Conservation (phyloP, 202 grass and related monocot genomes). For the Elaeis oleifera region DNA sequence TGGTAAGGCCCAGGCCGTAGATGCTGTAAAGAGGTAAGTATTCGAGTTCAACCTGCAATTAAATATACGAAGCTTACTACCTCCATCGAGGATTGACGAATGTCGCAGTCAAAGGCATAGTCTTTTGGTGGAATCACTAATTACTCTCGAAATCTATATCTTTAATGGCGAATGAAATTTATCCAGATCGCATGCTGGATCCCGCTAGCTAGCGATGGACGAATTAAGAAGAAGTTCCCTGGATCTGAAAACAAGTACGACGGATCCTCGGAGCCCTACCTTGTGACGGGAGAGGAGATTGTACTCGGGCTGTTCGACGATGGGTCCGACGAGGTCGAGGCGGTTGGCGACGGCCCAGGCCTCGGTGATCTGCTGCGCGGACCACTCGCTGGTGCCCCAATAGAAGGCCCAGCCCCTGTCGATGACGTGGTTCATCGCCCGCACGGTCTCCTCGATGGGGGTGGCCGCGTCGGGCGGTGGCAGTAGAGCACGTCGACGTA, state of each 20-base stretch:
- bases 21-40: constrained; percentile 78
- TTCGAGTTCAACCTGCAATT: constrained; percentile 73
- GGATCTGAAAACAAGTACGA: neutral
- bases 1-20: constrained; percentile 83
- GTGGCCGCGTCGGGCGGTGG: constrained; percentile 81
- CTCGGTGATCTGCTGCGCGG: constrained; percentile 93
- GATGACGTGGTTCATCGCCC: constrained; percentile 93
- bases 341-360: constrained; percentile 59
- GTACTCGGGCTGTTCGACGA: constrained; percentile 96
- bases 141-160: too few relatives aligned
- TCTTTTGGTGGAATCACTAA: too few relatives aligned
- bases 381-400: constrained; percentile 95
- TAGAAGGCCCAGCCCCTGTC: constrained; percentile 92
- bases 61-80: constrained; percentile 19
- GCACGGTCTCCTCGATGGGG: constrained; percentile 83
- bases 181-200: too few relatives aligned
- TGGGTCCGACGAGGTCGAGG: constrained; percentile 81
- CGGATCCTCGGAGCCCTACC: constrained; percentile 21
- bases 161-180: too few relatives aligned
- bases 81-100: constrained; percentile 9
- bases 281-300: constrained; percentile 95
- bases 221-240: too few relatives aligned
- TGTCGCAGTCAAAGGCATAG: too few relatives aligned
- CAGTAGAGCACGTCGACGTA: constrained; percentile 81
- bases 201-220: too few relatives aligned